These are phyloP conservation scores for Phaffia rhodozyma DNA, from an alignment of 1,284 basidiomycete genomes.

Conservation along the genomic window DNA sequence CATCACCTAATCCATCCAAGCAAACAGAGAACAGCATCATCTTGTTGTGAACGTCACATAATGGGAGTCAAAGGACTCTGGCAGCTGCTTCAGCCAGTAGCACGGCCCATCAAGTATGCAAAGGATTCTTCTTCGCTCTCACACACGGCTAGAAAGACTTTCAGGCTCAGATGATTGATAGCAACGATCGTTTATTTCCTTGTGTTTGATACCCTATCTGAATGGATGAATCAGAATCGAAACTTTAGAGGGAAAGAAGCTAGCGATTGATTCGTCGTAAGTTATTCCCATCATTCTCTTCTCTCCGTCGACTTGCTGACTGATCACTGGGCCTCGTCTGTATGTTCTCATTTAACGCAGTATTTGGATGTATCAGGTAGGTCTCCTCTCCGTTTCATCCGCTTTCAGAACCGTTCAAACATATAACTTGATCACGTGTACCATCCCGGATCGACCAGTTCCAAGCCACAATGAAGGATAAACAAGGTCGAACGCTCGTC, in stretches of 20 bases:
- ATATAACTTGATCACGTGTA: neutral
- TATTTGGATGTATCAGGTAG: conserved; percentile 80
- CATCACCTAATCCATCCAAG: too few species aligned
- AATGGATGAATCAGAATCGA: conserved; percentile 50
- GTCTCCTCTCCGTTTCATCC: neutral
- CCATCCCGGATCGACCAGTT: conserved; percentile 46
- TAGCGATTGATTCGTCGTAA: conserved; percentile 87
- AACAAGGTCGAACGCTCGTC: conserved; percentile 76
- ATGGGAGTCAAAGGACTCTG: conserved; percentile 96
- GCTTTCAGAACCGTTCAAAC: neutral
- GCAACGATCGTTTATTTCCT: conserved; percentile 16
- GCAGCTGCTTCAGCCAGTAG: conserved; percentile 80
- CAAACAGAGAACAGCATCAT: too few species aligned
- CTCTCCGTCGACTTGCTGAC: neutral
- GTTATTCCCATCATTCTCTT: neutral
- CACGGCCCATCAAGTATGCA: conserved; percentile 69
- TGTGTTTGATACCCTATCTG: too few species aligned
- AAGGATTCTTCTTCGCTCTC: neutral
- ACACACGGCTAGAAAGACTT: neutral
- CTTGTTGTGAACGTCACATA: neutral
- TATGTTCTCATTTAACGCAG: neutral
- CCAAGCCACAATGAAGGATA: conserved; percentile 97
- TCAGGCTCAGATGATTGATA: conserved; percentile 7
- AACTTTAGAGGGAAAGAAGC: conserved; percentile 74
- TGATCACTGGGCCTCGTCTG: neutral